phyloP scores from a whole-genome alignment of 495 filamentous ascomycete species.

The Penicillium turbatum region DNA sequence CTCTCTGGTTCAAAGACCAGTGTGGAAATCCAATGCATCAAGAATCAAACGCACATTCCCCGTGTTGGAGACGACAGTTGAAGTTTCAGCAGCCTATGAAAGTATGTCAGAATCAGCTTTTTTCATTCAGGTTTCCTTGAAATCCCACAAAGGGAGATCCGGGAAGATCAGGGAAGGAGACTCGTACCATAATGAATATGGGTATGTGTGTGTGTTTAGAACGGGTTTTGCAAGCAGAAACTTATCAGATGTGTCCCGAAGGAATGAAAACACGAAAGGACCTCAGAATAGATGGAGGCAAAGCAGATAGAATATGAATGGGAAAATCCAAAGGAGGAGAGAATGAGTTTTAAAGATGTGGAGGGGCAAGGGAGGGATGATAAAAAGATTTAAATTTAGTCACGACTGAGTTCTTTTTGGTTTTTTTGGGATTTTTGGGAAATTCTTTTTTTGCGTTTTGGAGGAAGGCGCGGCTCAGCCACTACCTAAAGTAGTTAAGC shows the following conservation, averaged over 20 bases:
- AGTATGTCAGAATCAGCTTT: slow-evolving; percentile 6
- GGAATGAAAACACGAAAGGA: slow-evolving; percentile 2
- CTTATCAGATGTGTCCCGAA: slow-evolving; percentile 16
- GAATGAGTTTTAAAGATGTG: slow-evolving; percentile 28
- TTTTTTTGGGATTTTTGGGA: background rate
- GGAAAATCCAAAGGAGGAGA: slow-evolving; percentile 26
- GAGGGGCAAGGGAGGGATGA: slow-evolving; percentile 16
- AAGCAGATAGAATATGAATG: slow-evolving; percentile 19
- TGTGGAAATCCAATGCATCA: slow-evolving; percentile 33
- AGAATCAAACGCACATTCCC: slow-evolving; percentile 57
- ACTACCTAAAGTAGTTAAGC: slow-evolving; percentile 10
- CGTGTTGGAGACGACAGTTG: slow-evolving; percentile 63
- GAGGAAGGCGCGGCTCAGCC: slow-evolving; percentile 18
- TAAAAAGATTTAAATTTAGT: slow-evolving; percentile 36
- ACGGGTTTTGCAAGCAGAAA: slow-evolving; percentile 21
- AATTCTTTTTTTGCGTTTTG: background rate
- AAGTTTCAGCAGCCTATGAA: slow-evolving; percentile 40
- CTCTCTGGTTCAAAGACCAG: slow-evolving; percentile 31
- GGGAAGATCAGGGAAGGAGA: background rate
- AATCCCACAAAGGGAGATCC: background rate
- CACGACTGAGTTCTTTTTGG: slow-evolving; percentile 21
- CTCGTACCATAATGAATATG: slow-evolving; percentile 44
- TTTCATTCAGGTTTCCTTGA: background rate
- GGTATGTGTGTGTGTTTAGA: slow-evolving; percentile 39
- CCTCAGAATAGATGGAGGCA: background rate